Evolutionary conservation across 1,284 basidiomycete genomes (phyloP).

Genomic region (Trametes sp.): DNA sequence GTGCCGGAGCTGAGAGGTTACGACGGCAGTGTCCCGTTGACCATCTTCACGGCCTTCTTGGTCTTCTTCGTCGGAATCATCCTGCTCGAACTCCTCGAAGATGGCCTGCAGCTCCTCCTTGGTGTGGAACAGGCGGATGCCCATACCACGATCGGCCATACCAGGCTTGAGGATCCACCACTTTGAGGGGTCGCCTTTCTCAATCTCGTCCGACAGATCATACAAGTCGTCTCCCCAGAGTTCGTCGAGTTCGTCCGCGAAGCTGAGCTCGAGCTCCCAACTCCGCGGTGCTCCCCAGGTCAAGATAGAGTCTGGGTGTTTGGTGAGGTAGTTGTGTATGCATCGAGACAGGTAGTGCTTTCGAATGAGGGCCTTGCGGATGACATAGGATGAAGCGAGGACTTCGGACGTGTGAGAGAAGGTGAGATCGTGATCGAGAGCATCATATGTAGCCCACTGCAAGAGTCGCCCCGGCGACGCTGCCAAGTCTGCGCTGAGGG

Average conservation of each 20-base stretch:
- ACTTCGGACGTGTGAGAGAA: slow-evolving; percentile 50
- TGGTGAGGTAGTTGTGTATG: slow-evolving; percentile 78
- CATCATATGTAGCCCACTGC: slow-evolving; percentile 87
- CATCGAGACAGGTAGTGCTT: slow-evolving; percentile 92
- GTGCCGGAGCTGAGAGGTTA: slow-evolving; percentile 90
- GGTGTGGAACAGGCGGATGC: slow-evolving; percentile 90
- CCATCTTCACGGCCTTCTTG: slow-evolving; percentile 44
- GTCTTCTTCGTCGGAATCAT: slow-evolving; percentile 51
- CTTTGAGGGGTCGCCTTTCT: slow-evolving; percentile 50
- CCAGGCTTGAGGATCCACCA: slow-evolving; percentile 98
- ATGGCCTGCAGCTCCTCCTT: slow-evolving; percentile 79
- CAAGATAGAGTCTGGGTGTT: slow-evolving; percentile 69
- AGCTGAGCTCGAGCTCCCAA: slow-evolving; percentile 90
- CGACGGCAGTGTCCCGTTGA: slow-evolving; percentile 61
- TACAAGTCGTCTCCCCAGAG: slow-evolving; percentile 93
- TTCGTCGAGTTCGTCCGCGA: slow-evolving; percentile 96
- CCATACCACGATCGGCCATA: slow-evolving; percentile 96
- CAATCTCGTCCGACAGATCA: slow-evolving; percentile 78
- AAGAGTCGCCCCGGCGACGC: slow-evolving; percentile 48
- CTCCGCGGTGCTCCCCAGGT: slow-evolving; percentile 74
- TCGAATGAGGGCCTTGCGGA: slow-evolving; percentile 93
- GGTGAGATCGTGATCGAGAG: slow-evolving; percentile 79
- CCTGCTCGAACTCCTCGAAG: slow-evolving; percentile 86
- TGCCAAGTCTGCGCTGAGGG: slow-evolving; percentile 31
- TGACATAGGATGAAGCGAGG: slow-evolving; percentile 87